These are phyloP conservation scores for Xylariomycetidae sp. DNA, from an alignment of 2,329 filamentous ascomycete genomes.

Conservation along the genomic window DNA sequence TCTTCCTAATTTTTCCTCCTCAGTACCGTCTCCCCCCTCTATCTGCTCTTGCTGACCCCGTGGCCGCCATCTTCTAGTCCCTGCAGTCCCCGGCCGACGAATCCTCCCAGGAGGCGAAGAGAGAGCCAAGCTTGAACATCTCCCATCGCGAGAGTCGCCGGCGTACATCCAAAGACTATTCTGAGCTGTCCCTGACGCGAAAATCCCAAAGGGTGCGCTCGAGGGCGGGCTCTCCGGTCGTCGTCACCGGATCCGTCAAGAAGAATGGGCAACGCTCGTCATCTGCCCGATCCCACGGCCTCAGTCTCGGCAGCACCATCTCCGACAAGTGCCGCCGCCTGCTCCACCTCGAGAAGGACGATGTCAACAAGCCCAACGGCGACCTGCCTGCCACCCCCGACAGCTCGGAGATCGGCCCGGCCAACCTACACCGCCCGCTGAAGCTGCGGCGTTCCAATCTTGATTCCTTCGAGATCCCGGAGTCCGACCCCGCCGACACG, in stretches of 20 bases:
- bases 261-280: slow-evolving; percentile 26
- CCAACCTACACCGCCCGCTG: slow-evolving; percentile 26
- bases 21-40: slow-evolving; percentile 2
- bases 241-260: slow-evolving; percentile 21
- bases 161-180: slow-evolving; percentile 17
- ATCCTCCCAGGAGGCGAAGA: slow-evolving; percentile 22
- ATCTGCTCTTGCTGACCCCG: slow-evolving; percentile 11
- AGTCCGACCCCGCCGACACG: slow-evolving; percentile 36
- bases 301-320: slow-evolving; percentile 24
- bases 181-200: slow-evolving; percentile 25
- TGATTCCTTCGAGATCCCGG: slow-evolving; percentile 40
- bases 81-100: slow-evolving; percentile 19
- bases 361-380: slow-evolving; percentile 13
- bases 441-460: slow-evolving; percentile 37
- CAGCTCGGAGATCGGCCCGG: slow-evolving; percentile 40
- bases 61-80: slow-evolving; percentile 19
- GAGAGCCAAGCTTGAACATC: slow-evolving; percentile 27
- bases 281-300: slow-evolving; percentile 22
- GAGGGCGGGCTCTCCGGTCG: slow-evolving; percentile 29
- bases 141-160: slow-evolving; percentile 24
- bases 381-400: slow-evolving; percentile 54
- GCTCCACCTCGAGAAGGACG: slow-evolving; percentile 24
- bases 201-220: slow-evolving; percentile 29
- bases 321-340: slow-evolving; percentile 37
- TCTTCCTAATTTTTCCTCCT: neutral